Base-by-base conservation (phyloP, 1,284 basidiomycete species). In the Golubevia sp. region DNA sequence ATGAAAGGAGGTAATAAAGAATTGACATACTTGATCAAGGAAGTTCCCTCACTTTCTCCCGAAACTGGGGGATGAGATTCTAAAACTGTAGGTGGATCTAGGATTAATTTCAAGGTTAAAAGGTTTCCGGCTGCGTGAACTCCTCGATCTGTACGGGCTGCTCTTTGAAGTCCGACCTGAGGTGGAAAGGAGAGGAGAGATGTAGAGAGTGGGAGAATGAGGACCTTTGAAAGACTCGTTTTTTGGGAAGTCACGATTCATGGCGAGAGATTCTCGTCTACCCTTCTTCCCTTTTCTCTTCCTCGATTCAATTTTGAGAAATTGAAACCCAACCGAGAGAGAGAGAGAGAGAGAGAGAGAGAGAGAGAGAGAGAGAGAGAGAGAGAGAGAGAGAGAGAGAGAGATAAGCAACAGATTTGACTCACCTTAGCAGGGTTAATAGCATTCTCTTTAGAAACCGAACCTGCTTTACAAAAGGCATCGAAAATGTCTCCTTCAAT, bases 121-220 rank as follows among this genome's bases (percentile, higher is more conserved):
- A 94, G 87, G 82, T 99, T 99, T 11, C 95, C 93, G 5, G 94
- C 95, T 3, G 97, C 97, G 80, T 98, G 95, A 3, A 99, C 97
- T 20, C 97, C 97, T 0, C 95, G 92, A 84, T 99, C 97, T 0
- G 97, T 99, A 1, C 97, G 87, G 4, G 97, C 97, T 1, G 96
- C 93, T 48, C 97, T 89, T 52, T 90, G 90, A 13, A 99, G 88
- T 55, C 88, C 89, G 58, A 95, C 91, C 92, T 93, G 74, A 30
- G 23, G 25, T 8, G 30, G 49, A 26, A n/a, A 30, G 13, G 30
- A 34, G 53, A 38, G 18, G 21, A 7, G 18, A 7, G 7, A 8
- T 7, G 44, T 49, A 48, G 21, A 34, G 2, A 23, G 2, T 52
- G 21, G 27, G 5, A 7, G 2, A 23, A n/a, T n/a, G n/a, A n/a